These are phyloP conservation scores for Alternaria postmessia DNA, from an alignment of 2,329 filamentous ascomycete genomes.

Conservation along the genomic window DNA sequence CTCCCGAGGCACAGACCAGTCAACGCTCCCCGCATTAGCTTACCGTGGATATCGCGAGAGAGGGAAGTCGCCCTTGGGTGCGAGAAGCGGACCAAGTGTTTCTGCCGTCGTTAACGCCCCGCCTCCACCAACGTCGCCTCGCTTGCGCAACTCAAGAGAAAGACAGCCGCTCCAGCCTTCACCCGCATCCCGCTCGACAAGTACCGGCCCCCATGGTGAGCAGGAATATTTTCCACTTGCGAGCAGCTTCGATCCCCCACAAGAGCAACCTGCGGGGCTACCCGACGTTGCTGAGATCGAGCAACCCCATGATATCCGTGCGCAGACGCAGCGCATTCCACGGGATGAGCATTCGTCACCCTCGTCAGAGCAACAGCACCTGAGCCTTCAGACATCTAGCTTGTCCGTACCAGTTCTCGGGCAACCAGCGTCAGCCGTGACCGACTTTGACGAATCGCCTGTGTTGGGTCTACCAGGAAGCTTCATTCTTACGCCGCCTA, in stretches of 20 bases:
- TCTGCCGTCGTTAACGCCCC: constrained; percentile 42
- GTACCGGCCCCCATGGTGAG: constrained; percentile 30
- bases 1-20: constrained; percentile 24
- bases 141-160: constrained; percentile 47
- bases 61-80: constrained; percentile 39
- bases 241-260: constrained; percentile 20
- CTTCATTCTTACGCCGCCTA: constrained; percentile 58
- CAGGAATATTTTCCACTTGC: constrained; percentile 37
- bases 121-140: constrained; percentile 43
- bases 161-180: constrained; percentile 40
- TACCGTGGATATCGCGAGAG: constrained; percentile 46
- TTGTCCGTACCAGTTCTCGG: constrained; percentile 39
- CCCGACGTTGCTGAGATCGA: constrained; percentile 6
- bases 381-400: constrained; percentile 40
- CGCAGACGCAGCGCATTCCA: constrained; percentile 13
- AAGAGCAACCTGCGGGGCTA: constrained; percentile 13
- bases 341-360: constrained; percentile 17
- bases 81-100: constrained; percentile 35
- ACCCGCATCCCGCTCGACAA: constrained; percentile 30
- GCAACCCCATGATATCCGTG: constrained; percentile 10
- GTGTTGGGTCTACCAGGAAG: constrained; percentile 71
- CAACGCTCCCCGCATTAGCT: constrained; percentile 36
- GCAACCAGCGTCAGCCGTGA: constrained; percentile 47
- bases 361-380: constrained; percentile 23
- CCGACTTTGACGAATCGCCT: constrained; percentile 67